Conservation (phyloP, 768 basidiomycete species). For the Mycena kentingensis region DNA sequence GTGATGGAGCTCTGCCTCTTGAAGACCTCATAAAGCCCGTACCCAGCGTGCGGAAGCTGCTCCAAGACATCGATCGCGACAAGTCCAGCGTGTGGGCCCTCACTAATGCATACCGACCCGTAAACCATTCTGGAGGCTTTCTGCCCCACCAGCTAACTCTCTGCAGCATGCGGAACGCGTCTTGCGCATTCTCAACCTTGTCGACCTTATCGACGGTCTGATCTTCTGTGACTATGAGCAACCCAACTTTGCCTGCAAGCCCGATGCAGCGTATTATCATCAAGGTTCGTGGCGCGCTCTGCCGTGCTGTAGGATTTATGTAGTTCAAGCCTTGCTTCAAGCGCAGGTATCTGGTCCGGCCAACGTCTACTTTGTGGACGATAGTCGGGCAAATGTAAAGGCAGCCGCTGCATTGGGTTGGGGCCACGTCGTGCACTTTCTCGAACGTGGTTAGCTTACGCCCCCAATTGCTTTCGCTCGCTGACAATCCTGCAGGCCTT, state of each 20-base stretch:
- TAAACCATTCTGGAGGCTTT: constrained; percentile 30
- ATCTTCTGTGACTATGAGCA: constrained; percentile 78
- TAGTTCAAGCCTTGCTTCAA: constrained; percentile 63
- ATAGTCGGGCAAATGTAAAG: constrained; percentile 68
- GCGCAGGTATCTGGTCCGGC: constrained; percentile 64
- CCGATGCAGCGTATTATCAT: constrained; percentile 70
- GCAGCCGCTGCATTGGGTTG: constrained; percentile 69
- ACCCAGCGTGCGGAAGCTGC: constrained; percentile 60
- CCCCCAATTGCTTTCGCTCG: too few species aligned
- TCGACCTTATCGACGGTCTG: constrained; percentile 73
- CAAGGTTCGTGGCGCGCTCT: constrained; percentile 41
- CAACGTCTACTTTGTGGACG: constrained; percentile 80
- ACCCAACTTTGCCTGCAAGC: constrained; percentile 76
- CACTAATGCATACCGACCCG: constrained; percentile 81
- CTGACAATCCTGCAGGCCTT: constrained; percentile 31
- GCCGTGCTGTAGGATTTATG: too few species aligned
- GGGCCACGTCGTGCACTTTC: constrained; percentile 76
- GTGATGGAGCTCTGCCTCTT: constrained; percentile 81
- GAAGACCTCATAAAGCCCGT: constrained; percentile 76
- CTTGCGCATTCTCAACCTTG: constrained; percentile 68
- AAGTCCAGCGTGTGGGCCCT: constrained; percentile 83
- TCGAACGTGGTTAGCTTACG: constrained; percentile 48
- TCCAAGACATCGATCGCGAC: constrained; percentile 76
- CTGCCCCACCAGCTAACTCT: constrained; percentile 12
- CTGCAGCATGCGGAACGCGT: constrained; percentile 80